Conservation (phyloP, 192 early-diverging fungal genomes). For the Dispira simplex region DNA sequence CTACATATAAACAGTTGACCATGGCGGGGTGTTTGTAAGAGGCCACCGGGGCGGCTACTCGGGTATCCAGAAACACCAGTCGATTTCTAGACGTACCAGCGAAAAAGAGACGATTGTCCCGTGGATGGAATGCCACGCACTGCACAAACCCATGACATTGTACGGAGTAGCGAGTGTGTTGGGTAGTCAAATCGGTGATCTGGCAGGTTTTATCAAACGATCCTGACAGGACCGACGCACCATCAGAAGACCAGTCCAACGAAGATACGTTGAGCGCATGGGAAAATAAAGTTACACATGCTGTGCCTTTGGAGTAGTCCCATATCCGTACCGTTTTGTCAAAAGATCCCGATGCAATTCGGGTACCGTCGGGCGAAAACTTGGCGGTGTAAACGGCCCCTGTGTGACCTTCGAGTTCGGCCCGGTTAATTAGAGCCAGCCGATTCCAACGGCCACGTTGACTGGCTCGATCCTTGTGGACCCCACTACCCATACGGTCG, state of each 20-base stretch:
- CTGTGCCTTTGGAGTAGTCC: constrained; percentile 48
- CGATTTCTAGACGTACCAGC: constrained; percentile 61
- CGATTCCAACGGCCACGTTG: too few relatives aligned
- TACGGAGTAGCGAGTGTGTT: constrained; percentile 40
- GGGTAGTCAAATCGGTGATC: constrained; percentile 58
- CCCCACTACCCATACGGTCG: too few relatives aligned
- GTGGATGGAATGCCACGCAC: constrained; percentile 58
- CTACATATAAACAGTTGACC: constrained; percentile 3
- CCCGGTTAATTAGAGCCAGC: too few relatives aligned
- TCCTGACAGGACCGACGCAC: constrained; percentile 47
- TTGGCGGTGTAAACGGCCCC: constrained; percentile 69
- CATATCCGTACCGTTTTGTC: constrained; percentile 75
- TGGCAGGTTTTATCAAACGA: constrained; percentile 71
- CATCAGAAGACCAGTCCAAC: constrained; percentile 58
- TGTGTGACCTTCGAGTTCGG: constrained; percentile 39
- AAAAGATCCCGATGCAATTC: constrained; percentile 70
- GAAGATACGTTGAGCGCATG: constrained; percentile 69
- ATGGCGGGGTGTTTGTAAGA: not conserved
- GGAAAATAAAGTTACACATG: constrained; percentile 28
- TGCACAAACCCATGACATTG: constrained; percentile 74
- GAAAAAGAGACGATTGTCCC: constrained; percentile 63
- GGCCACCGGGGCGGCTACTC: not conserved
- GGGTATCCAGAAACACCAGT: constrained; percentile 47
- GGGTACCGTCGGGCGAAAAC: constrained; percentile 62
- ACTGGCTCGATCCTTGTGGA: too few relatives aligned